These are phyloP conservation scores for Alternaria postmessia DNA, from an alignment of 2,329 filamentous ascomycete genomes.

Conservation along the genomic window DNA sequence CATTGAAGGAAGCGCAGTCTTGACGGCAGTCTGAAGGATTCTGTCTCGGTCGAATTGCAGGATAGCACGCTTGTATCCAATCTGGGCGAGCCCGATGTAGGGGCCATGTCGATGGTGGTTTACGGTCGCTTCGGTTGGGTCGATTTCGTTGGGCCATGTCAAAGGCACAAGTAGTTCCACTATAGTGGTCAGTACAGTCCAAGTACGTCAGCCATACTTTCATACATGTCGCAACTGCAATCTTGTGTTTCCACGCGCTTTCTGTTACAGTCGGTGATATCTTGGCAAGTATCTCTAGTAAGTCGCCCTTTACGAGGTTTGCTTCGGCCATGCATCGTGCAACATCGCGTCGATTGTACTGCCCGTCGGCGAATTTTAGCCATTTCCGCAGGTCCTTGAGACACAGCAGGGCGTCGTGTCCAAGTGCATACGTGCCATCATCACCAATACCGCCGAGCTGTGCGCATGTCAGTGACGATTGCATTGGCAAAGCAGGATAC, in stretches of 20 bases:
- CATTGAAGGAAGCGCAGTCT: constrained; percentile 86
- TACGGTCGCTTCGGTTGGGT: constrained; percentile 81
- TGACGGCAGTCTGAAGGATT: constrained; percentile 81
- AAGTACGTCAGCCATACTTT: accelerated
- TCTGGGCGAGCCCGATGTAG: constrained; percentile 85
- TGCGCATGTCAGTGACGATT: constrained; percentile 20
- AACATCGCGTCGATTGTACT: constrained; percentile 92
- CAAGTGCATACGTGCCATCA: constrained; percentile 83
- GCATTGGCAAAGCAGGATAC: constrained; percentile 40
- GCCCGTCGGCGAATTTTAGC: constrained; percentile 94
- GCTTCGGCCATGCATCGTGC: constrained; percentile 90
- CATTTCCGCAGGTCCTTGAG: constrained; percentile 94
- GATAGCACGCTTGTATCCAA: constrained; percentile 87
- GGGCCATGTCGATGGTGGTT: constrained; percentile 94
- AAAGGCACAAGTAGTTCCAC: constrained; percentile 90
- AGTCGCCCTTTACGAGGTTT: constrained; percentile 87
- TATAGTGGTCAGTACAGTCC: constrained; percentile 39
- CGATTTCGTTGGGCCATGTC: constrained; percentile 90
- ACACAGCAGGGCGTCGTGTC: constrained; percentile 91
- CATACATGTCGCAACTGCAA: constrained; percentile 79
- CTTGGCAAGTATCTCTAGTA: constrained; percentile 85
- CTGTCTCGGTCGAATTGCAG: constrained; percentile 81
- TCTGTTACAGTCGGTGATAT: constrained; percentile 75
- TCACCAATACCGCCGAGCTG: constrained; percentile 88
- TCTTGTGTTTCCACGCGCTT: constrained; percentile 77